Evolutionary conservation across 176 grass and related monocot genomes (phyloP).

Genomic region (Stipa capillata): DNA sequence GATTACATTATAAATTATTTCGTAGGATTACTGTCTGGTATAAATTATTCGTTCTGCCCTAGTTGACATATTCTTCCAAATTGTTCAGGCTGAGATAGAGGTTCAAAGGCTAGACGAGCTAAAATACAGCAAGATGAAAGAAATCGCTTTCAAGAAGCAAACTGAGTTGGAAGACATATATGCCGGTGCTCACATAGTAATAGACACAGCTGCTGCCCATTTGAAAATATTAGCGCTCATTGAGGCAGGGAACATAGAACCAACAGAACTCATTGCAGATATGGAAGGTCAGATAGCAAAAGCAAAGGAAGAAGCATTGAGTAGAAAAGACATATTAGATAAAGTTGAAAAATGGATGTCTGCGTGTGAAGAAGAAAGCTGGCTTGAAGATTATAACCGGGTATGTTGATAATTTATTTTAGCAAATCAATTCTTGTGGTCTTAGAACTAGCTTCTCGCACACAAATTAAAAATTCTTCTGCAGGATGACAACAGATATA

Average conservation of each 20-base stretch:
- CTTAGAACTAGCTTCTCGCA: not conserved
- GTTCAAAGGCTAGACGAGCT: slow-evolving; percentile 74
- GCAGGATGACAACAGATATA: slow-evolving; percentile 99
- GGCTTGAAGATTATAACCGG: slow-evolving; percentile 99
- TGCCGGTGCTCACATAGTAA: slow-evolving; percentile 73
- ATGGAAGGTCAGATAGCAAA: slow-evolving; percentile 86
- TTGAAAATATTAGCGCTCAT: slow-evolving; percentile 70
- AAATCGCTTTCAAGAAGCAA: slow-evolving; percentile 93
- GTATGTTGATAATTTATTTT: slow-evolving; percentile 30
- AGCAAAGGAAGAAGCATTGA: slow-evolving; percentile 96
- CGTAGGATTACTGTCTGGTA: not conserved
- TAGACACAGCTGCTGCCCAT: slow-evolving; percentile 67
- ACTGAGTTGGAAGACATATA: slow-evolving; percentile 78
- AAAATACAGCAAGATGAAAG: slow-evolving; percentile 89
- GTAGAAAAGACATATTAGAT: slow-evolving; percentile 96
- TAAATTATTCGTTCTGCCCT: not conserved
- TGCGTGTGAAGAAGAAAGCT: slow-evolving; percentile 94
- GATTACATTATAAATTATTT: slow-evolving; percentile 7
- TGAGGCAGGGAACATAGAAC: slow-evolving; percentile 87
- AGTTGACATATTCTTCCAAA: not conserved
- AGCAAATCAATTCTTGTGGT: not conserved
- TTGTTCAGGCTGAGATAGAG: slow-evolving; percentile 68
- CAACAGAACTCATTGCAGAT: slow-evolving; percentile 94
- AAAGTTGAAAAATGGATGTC: slow-evolving; percentile 99
- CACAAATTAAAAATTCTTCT: slow-evolving; percentile 4